Evolutionary conservation across 345 rosid species (phyloP), one percentile per base, ranked within the genome.

Genomic region (Kandelia obovata): DNA sequence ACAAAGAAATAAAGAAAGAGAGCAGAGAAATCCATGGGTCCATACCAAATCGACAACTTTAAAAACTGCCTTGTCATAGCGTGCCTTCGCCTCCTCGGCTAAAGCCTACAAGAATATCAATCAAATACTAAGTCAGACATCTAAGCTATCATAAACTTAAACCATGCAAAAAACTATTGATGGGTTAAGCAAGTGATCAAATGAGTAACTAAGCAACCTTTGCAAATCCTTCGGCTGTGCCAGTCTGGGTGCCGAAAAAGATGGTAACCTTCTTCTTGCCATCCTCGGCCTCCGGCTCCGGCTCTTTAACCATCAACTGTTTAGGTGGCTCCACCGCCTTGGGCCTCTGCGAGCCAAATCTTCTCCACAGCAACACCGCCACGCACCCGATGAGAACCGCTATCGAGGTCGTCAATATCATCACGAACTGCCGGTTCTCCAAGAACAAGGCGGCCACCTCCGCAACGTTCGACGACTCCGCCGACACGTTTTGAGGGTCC

Each of bases 361-460:
- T 86, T 73, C 97, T 80, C 91, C 85, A 90, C 5, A 92, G 65
- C 21, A 96, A 81, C 53, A 90, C 81, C 34, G 92, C 86, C 23
- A 83, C 90, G 73, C 97, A 92, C 17, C 99, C 99, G 53, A 96
- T 73, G 52, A 96, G 71, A 52, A 96, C 91, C 0, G 99, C 98
- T 43, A 96, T 77, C 58, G 97, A 90, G 61, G 99, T 96, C 7
- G 99, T 79, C 2, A 96, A 70, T 39, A 96, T 67, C 88, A 88
- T 82, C 0, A 90, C 88, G 64, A 92, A 68, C 87, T 92, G 88
- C 2, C 89, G 87, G 71, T 89, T 91, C 79, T 92, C 92, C 1
- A 62, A 25, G 8, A 76, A 62, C 61, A 76, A 6, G 8, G 95
- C 63, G 25, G 89, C 76, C 17, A 87, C 69, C 71, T 84, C 95